Conservation (phyloP, 805 yeast genomes). For the Metschnikowia similis region DNA sequence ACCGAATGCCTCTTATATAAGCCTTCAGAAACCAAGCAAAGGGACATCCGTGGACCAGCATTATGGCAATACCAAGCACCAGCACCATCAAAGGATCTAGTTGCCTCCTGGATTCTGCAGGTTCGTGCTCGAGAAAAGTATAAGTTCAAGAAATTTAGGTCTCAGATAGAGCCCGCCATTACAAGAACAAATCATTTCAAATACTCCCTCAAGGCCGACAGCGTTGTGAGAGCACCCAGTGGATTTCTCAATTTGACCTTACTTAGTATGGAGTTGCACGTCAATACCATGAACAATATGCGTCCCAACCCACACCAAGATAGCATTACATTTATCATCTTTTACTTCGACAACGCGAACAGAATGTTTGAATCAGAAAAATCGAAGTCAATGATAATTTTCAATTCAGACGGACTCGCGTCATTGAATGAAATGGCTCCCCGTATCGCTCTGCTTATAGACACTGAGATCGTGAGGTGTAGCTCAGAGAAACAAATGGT, state of each 20-base stretch:
- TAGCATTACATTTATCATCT: slow-evolving; percentile 55
- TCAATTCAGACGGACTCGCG: slow-evolving; percentile 4
- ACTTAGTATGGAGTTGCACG: slow-evolving; percentile 68
- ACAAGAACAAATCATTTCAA: slow-evolving; percentile 38
- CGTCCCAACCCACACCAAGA: slow-evolving; percentile 67
- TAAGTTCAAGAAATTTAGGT: slow-evolving; percentile 22
- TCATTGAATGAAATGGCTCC: not conserved
- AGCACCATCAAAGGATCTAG: slow-evolving; percentile 47
- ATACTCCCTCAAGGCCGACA: slow-evolving; percentile 33
- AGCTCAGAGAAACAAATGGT: slow-evolving; percentile 57
- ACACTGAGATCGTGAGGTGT: slow-evolving; percentile 2
- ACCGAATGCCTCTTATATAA: not conserved
- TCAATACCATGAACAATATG: slow-evolving; percentile 43
- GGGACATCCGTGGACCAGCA: not conserved
- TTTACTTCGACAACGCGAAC: slow-evolving; percentile 50
- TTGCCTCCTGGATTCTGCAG: slow-evolving; percentile 30
- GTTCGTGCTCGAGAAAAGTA: slow-evolving; percentile 11
- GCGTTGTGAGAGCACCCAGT: slow-evolving; percentile 32
- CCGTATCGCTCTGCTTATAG: slow-evolving; percentile 4
- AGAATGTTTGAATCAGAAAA: slow-evolving; percentile 13
- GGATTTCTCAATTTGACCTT: slow-evolving; percentile 49
- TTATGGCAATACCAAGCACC: slow-evolving; percentile 43
- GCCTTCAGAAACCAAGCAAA: not conserved
- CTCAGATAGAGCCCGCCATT: slow-evolving; percentile 50
- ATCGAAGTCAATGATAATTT: slow-evolving; percentile 6